Percentiles rank a stretch among this genome's conserved stretches.
These are phyloP conservation scores for Teunomyces pallodes DNA, from an alignment of 805 yeast genomes.

Conservation along the genomic window DNA sequence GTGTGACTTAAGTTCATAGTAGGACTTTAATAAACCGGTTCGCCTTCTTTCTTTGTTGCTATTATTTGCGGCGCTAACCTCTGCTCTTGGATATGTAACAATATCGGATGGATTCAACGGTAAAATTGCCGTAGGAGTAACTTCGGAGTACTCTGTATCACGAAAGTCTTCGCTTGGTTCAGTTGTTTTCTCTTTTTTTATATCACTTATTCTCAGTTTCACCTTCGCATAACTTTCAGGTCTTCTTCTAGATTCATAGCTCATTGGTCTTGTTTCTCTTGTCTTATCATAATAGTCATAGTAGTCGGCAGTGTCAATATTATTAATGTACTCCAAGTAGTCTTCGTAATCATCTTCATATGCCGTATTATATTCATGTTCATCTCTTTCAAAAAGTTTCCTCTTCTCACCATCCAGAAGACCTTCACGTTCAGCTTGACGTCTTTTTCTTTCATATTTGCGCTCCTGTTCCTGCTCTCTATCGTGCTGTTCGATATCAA, in stretches of 20 bases:
- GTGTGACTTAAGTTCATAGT: conserved; percentile 17
- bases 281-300: conserved; percentile 15
- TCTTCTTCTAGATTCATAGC: conserved; percentile 5
- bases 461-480: conserved; percentile 2
- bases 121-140: background rate
- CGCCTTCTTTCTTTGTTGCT: conserved; percentile 23
- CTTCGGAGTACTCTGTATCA: background rate
- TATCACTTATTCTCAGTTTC: conserved; percentile 10
- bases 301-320: conserved; percentile 17
- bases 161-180: background rate
- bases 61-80: conserved; percentile 15
- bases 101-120: conserved; percentile 5
- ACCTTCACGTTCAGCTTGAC: conserved; percentile 5
- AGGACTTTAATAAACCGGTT: conserved; percentile 14
- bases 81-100: conserved; percentile 7
- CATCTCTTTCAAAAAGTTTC: conserved; percentile 3
- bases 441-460: conserved; percentile 5
- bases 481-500: conserved; percentile 20
- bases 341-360: conserved; percentile 17
- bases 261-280: background rate
- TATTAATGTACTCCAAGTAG: conserved; percentile 22
- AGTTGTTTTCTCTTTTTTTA: conserved; percentile 3
- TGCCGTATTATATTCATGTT: conserved; percentile 5
- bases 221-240: conserved; percentile 5
- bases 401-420: conserved; percentile 7